Percentiles rank a stretch among this genome's conserved stretches.
phyloP scores from a whole-genome alignment of 306 rosid species.

The Ormosia emarginata region DNA sequence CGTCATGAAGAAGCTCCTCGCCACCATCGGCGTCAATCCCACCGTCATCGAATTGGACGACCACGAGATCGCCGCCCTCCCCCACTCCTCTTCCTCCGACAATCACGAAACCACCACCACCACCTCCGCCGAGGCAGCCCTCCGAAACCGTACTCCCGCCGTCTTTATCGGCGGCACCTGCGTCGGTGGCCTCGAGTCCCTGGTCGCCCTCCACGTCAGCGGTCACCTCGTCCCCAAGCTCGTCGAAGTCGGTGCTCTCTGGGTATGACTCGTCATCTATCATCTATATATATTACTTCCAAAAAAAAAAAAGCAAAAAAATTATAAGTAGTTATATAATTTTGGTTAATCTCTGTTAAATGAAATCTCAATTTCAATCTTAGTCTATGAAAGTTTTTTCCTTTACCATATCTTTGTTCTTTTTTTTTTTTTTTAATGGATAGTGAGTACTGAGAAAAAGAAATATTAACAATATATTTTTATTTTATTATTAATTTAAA shows the following conservation, averaged over 20 bases:
- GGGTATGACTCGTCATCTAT: conserved; percentile 35
- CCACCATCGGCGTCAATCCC: conserved; percentile 85
- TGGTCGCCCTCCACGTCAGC: conserved; percentile 91
- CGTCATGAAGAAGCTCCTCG: conserved; percentile 97
- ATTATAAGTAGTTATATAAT: conserved; percentile 36
- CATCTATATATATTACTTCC: not conserved
- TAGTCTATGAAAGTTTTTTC: not conserved
- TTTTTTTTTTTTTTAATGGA: not conserved
- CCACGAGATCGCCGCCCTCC: conserved; percentile 75
- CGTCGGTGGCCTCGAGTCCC: conserved; percentile 88
- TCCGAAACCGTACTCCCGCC: conserved; percentile 46
- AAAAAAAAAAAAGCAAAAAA: not conserved
- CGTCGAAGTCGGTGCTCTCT: conserved; percentile 84
- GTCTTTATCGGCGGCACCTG: conserved; percentile 79
- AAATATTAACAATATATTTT: too few species aligned
- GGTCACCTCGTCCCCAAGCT: conserved; percentile 94
- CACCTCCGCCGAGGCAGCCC: too few species aligned
- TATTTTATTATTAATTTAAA: too few species aligned
- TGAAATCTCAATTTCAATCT: not conserved
- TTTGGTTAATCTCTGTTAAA: not conserved
- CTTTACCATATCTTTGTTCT: not conserved
- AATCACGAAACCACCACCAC: not conserved
- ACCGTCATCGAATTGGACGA: conserved; percentile 95
- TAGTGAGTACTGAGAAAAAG: not conserved
- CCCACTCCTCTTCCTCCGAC: conserved; percentile 14